Base-by-base conservation (phyloP, 164 flowering plant genomes). In the Houttuynia cordata region DNA sequence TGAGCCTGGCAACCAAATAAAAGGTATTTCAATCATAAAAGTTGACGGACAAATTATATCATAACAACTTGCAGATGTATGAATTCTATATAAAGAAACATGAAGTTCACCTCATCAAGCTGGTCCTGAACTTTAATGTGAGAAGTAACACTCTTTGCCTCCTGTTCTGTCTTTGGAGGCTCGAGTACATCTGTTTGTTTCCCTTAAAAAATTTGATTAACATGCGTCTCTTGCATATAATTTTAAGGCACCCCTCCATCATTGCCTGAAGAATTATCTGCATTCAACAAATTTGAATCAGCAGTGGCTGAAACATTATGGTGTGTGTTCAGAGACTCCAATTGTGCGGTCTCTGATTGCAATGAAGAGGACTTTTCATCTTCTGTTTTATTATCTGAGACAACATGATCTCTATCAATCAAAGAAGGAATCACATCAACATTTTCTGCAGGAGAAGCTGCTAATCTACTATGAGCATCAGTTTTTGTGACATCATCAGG, bases 51-150 rank as follows among this genome's bases (percentile, higher is more conserved):
- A 56, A n/a, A n/a, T 22, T n/a, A 52, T n/a, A 17, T 22, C 3
- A 20, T n/a, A 52, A 52, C 21, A 3, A 49, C 53, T 51, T 51
- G 21, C 53, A 51, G 53, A n/a, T 51, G 17, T 9, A 47, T n/a
- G 37, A 21, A n/a, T 7, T 54, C 5, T 51, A 40, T 41, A 3
- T 25, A 53, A 9, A 15, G 23, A 34, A 53, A 42, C 65, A 66
- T 50, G 70, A 59, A 42, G 39, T 62, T 76, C 73, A 88, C 99
- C 99, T 94, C 99, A 53, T 91, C 95, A 62, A 94, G 91, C 70
- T 87, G 96, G 56, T 88, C 96, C 74, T 87, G 88, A 58, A 79
- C 80, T 81, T 72, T 85, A 40, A 42, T 58, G 1, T 77, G 63
- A 64, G 84, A 72, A 63, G 52, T 24, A 65, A 70, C 80, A 68